Evolutionary conservation across 2,329 filamentous ascomycete genomes (phyloP).

Genomic region (Talaromyces sp.): DNA sequence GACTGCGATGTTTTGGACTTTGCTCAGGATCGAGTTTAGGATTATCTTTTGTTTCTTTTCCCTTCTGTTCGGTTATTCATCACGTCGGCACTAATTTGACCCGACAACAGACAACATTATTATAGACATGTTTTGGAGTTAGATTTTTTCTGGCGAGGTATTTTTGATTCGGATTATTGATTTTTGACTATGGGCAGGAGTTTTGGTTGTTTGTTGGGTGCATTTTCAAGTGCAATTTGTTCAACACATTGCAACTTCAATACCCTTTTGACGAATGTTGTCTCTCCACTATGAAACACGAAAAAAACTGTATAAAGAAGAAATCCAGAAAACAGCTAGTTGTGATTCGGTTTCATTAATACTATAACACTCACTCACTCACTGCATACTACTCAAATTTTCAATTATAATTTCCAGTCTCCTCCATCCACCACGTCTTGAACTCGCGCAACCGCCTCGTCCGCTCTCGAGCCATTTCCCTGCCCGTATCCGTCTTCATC

Average conservation of each 20-base stretch:
- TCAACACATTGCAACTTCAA: not conserved
- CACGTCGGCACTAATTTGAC: not conserved
- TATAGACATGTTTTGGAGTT: not conserved
- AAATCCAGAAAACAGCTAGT: not conserved
- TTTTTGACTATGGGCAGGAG: not conserved
- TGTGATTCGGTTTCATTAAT: not conserved
- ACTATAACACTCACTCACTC: not conserved
- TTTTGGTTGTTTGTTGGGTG: not conserved
- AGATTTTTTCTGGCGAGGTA: not conserved
- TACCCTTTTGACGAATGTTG: not conserved
- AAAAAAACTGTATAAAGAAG: conserved; percentile 1
- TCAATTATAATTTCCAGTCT: conserved; percentile 23
- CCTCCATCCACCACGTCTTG: conserved; percentile 52
- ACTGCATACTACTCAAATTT: not conserved
- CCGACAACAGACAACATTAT: not conserved
- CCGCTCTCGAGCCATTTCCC: conserved; percentile 45
- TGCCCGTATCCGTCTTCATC: conserved; percentile 57
- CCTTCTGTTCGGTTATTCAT: not conserved
- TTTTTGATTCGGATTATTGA: not conserved
- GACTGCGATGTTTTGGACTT: conserved; percentile 90
- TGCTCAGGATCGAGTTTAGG: conserved; percentile 56
- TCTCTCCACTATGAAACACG: not conserved
- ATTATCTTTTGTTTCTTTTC: not conserved
- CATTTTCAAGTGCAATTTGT: not conserved
- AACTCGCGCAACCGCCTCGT: conserved; percentile 48